Evolutionary conservation across 73 alveolate species (phyloP), one percentile per base, ranked within the genome.

Genomic region (Loxodes magnus): DNA sequence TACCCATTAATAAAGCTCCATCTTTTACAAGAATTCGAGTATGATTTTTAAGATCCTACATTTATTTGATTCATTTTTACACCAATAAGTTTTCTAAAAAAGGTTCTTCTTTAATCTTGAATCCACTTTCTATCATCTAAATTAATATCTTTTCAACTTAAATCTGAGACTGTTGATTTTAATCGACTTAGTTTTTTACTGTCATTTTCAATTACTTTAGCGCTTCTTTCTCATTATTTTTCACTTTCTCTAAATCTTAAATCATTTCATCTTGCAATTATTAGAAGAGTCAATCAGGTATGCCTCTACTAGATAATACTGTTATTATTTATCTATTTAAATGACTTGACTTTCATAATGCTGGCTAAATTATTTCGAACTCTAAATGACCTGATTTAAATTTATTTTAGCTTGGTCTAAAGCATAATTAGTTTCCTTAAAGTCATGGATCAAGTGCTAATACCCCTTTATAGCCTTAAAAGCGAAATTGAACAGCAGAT

Each of bases 381-480:
- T 54, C 78, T 36, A 59, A 35, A 65, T 59, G 46, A 24, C 61
- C 58, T 26, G 86, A 66, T 37, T 72, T 66, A 61, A 56, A 84
- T 56, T 84, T 84, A 54, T 61, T 37, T 84, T 72, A 75, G 29
- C 91, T 74, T 19, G 79, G 79, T 54, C 96, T 79, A 4, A 84
- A 41, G 29, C 74, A 62, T 10, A 84, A 67, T 15, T 65, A 66
- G 42, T 64, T 46, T 42, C 81, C 84, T 5, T 64, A 61, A 35
- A 79, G 41, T 28, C 56, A 31, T 5, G 81, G 81, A 80, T 84
- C 78, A 24, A 84, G 57, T 3, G 77, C 67, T 6, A 84, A 69
- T 3, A 84, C 96, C 5, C 96, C 96, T 51, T 84, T 84, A 16
- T 79, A 78, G 20, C 96, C 96, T 49, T 70, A 78, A 35, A 65